phyloP scores from a whole-genome alignment of 139 green algal species.

The Closterium sp. region DNA sequence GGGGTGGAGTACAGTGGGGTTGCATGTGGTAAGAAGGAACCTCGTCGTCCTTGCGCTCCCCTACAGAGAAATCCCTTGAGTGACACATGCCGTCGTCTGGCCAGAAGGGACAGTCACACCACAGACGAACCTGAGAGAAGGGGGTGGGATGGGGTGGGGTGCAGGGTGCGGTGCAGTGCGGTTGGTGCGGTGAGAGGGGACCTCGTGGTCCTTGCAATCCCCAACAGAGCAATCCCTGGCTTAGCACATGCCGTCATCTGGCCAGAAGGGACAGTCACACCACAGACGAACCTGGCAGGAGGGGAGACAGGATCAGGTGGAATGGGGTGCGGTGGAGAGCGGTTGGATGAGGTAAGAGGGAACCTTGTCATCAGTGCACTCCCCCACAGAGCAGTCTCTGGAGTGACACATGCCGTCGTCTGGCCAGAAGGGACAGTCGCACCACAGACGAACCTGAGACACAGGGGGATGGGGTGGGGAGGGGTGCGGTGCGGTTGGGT shows the following conservation, averaged over 20 bases:
- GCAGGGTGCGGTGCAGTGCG: too few species aligned
- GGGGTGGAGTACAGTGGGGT: not conserved
- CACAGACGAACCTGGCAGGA: too few species aligned
- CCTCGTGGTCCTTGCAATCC: too few species aligned
- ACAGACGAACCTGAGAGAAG: slow-evolving; percentile 72
- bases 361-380: not conserved
- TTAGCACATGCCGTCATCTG: not conserved
- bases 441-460: slow-evolving; percentile 79
- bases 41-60: slow-evolving; percentile 79
- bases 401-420: slow-evolving; percentile 91
- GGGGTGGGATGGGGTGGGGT: not conserved
- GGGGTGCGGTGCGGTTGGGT: too few species aligned
- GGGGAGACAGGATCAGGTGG: slow-evolving; percentile 66
- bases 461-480: not conserved
- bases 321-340: not conserved
- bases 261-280: slow-evolving; percentile 77
- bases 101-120: slow-evolving; percentile 93
- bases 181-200: too few species aligned
- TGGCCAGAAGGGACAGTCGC: slow-evolving; percentile 92
- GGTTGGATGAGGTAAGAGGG: not conserved
- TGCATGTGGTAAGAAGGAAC: slow-evolving; percentile 63
- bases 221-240: slow-evolving; percentile 57
- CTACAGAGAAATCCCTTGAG: slow-evolving; percentile 76
- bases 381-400: slow-evolving; percentile 58
- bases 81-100: slow-evolving; percentile 92